Conservation (phyloP, 352 stramenopile species). For the Globisporangium cylindrosporum region DNA sequence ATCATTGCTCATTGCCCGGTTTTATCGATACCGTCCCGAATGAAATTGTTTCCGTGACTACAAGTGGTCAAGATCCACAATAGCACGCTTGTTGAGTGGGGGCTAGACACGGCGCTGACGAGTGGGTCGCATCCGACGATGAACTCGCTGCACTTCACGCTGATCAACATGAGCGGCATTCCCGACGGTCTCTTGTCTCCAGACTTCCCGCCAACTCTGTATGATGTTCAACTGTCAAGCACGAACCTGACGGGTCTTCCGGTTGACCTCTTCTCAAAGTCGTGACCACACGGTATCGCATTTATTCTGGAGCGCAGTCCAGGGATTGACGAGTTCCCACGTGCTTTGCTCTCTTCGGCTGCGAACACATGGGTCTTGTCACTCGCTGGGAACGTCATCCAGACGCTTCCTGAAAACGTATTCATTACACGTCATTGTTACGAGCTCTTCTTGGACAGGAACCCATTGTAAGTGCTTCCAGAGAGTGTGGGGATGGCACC, state of each 20-base stretch:
- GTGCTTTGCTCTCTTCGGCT: not conserved
- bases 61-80: not conserved
- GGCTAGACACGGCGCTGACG: not conserved
- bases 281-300: not conserved
- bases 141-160: not conserved
- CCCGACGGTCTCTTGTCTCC: not conserved
- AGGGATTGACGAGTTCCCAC: not conserved
- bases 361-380: not conserved
- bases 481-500: not conserved
- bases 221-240: not conserved
- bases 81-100: not conserved
- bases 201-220: not conserved
- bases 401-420: not conserved
- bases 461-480: not conserved
- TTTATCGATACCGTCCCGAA: conserved; percentile 11
- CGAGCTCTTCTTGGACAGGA: not conserved
- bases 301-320: not conserved
- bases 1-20: conserved; percentile 17
- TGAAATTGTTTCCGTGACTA: not conserved
- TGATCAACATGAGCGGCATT: not conserved
- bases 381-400: not conserved
- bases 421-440: not conserved
- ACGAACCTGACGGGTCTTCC: not conserved
- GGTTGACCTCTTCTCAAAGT: not conserved
- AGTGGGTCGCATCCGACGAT: not conserved